Conservation (phyloP, 768 basidiomycete genomes). For the Leccinum arenicola region DNA sequence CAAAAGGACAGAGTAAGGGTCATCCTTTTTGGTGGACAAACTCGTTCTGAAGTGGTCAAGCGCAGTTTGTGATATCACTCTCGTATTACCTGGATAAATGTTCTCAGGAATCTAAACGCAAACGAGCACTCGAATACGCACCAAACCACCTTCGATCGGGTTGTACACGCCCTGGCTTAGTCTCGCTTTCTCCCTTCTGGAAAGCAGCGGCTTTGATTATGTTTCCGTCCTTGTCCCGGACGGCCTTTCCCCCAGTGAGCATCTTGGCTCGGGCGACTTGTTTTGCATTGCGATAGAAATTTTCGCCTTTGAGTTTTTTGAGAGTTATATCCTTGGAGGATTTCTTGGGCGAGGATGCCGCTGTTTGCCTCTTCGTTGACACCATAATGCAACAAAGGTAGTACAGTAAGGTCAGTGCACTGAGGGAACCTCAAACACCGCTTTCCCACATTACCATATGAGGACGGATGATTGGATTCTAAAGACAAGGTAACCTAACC, state of each 20-base stretch:
- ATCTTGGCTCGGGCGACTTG: constrained; percentile 82
- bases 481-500: no score
- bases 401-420: background rate
- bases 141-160: constrained; percentile 98
- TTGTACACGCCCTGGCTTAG: constrained; percentile 86
- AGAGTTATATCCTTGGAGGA: constrained; percentile 55
- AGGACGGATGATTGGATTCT: background rate
- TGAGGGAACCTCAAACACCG: no score
- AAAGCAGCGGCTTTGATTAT: constrained; percentile 92
- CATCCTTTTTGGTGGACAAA: constrained; percentile 78
- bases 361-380: constrained; percentile 29
- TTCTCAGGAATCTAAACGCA: constrained; percentile 9
- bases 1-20: constrained; percentile 94
- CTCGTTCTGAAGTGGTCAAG: constrained; percentile 95
- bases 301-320: constrained; percentile 86
- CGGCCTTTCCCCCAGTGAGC: constrained; percentile 88
- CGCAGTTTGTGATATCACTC: constrained; percentile 95
- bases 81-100: constrained; percentile 75
- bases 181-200: constrained; percentile 93
- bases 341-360: constrained; percentile 30
- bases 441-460: constrained; percentile 14
- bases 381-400: constrained; percentile 21
- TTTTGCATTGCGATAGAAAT: constrained; percentile 98
- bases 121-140: constrained; percentile 37
- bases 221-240: constrained; percentile 89